phyloP scores from a whole-genome alignment of 805 yeast species.

The Kluyveromyces starmeri region DNA sequence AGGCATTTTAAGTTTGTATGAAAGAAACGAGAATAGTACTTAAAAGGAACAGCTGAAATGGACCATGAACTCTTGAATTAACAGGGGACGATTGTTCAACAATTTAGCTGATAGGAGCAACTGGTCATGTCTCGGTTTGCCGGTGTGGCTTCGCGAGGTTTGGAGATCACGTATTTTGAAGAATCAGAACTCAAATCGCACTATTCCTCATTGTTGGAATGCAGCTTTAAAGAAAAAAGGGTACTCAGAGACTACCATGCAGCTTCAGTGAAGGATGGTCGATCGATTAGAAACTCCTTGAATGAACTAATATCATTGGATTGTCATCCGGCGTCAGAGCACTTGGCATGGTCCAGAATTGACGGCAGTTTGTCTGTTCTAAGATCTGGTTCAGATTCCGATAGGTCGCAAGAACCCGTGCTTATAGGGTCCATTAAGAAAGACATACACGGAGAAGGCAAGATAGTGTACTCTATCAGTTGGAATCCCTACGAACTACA shows the following conservation, averaged over 20 bases:
- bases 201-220: conserved; percentile 2
- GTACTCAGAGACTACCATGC: conserved; percentile 3
- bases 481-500: conserved; percentile 20
- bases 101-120: too few species aligned
- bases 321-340: conserved; percentile 21
- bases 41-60: too few species aligned
- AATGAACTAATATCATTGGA: conserved; percentile 20
- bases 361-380: conserved; percentile 27
- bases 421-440: conserved; percentile 3
- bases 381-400: conserved; percentile 11
- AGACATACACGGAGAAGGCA: conserved; percentile 17
- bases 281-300: background rate
- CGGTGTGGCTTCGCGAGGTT: background rate
- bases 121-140: conserved; percentile 2
- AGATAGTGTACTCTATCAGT: conserved; percentile 14
- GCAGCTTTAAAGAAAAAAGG: background rate
- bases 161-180: background rate
- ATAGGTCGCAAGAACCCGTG: conserved; percentile 9
- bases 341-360: conserved; percentile 23
- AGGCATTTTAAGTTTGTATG: too few species aligned
- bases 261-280: conserved; percentile 1
- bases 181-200: background rate
- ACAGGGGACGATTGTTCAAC: too few species aligned
- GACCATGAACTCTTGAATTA: too few species aligned
- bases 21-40: too few species aligned